Evolutionary conservation across 2,329 filamentous ascomycete species (phyloP).

Genomic region (Aspergillus caelatus): DNA sequence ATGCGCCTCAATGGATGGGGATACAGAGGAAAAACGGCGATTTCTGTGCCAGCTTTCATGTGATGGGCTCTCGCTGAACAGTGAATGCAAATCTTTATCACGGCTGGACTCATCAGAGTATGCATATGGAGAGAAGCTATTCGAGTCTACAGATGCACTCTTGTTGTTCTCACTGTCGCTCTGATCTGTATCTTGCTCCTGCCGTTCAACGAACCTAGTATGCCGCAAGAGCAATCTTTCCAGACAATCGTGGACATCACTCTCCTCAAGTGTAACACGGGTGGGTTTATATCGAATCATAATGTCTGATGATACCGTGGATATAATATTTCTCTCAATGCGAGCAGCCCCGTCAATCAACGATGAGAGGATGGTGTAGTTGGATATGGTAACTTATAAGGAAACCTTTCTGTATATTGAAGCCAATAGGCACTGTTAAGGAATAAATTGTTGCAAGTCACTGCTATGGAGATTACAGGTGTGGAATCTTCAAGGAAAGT

Average conservation of each 20-base stretch:
- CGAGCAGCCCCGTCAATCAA: not conserved
- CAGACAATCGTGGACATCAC: not conserved
- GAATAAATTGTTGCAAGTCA: not conserved
- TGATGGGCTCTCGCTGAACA: not conserved
- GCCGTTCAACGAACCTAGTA: not conserved
- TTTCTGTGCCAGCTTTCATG: not conserved
- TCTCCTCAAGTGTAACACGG: not conserved
- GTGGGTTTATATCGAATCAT: constrained; percentile 2
- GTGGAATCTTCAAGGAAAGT: not conserved
- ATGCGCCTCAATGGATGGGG: not conserved
- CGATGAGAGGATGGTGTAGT: not conserved
- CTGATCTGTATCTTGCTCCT: not conserved
- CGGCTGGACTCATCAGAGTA: not conserved
- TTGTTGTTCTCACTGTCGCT: not conserved
- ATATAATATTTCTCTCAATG: not conserved
- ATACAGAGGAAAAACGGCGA: not conserved
- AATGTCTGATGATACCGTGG: not conserved
- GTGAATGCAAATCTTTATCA: not conserved
- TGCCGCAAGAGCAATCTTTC: not conserved
- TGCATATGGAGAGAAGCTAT: not conserved
- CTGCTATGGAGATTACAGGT: not conserved
- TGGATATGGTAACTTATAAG: not conserved
- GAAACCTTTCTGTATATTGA: not conserved
- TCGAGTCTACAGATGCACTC: not conserved
- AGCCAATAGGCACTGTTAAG: not conserved